phyloP scores from a whole-genome alignment of 1,139 yeast species.

The Suhomyces maxii region DNA sequence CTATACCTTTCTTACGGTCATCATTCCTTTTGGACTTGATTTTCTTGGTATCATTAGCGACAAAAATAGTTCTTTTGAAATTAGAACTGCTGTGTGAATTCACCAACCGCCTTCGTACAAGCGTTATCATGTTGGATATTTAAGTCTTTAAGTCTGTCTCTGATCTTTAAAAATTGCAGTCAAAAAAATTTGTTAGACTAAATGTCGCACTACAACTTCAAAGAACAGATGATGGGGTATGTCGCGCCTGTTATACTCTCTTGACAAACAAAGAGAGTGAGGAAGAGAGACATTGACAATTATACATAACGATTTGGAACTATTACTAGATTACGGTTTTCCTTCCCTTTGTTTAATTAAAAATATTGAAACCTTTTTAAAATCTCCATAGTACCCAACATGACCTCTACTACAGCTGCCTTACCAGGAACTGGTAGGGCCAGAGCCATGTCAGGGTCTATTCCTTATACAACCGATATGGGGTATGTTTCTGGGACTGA shows the following conservation, averaged over 20 bases:
- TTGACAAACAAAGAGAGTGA: background rate
- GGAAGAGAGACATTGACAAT: background rate
- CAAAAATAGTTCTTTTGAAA: conserved; percentile 12
- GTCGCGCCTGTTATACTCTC: background rate
- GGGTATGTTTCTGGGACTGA: conserved; percentile 29
- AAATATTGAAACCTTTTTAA: no score
- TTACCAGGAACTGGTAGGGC: conserved; percentile 18
- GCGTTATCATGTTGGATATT: background rate
- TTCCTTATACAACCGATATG: conserved; percentile 21
- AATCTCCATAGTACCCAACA: background rate
- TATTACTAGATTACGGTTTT: no score
- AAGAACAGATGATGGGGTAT: background rate
- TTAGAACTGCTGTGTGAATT: background rate
- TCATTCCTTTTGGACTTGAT: conserved; percentile 1
- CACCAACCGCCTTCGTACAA: background rate
- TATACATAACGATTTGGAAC: background rate
- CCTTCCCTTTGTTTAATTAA: no score
- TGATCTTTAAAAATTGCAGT: conserved; percentile 1
- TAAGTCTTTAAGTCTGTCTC: background rate
- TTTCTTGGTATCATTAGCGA: conserved; percentile 9
- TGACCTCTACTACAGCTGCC: conserved; percentile 18
- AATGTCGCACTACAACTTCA: conserved; percentile 2
- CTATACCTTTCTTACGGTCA: conserved; percentile 10
- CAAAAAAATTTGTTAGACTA: background rate
- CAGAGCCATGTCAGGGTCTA: conserved; percentile 19